phyloP scores from a whole-genome alignment of 345 rosid species.

The Lagerstroemia speciosa region DNA sequence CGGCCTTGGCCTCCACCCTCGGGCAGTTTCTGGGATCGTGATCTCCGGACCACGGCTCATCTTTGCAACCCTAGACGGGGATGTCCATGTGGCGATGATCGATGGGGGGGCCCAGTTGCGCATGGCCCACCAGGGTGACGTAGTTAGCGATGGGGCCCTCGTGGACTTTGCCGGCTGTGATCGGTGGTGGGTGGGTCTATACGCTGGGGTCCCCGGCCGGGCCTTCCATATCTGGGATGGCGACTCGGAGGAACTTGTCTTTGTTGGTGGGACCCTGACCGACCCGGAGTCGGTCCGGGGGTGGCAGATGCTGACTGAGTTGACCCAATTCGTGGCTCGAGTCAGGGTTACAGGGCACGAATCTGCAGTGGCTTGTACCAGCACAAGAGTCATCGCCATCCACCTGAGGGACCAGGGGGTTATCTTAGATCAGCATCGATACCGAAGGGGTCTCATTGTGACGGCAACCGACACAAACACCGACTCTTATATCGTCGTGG shows the following conservation, averaged over 20 bases:
- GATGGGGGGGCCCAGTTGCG: slow-evolving; percentile 29
- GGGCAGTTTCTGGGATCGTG: slow-evolving; percentile 69
- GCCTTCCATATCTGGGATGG: slow-evolving; percentile 77
- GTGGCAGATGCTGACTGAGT: slow-evolving; percentile 63
- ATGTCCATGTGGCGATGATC: slow-evolving; percentile 55
- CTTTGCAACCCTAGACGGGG: slow-evolving; percentile 73
- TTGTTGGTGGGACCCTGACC: slow-evolving; percentile 51
- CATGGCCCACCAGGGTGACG: slow-evolving; percentile 44
- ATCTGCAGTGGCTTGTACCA: slow-evolving; percentile 66
- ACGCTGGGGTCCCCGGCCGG: slow-evolving; percentile 66
- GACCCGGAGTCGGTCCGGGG: slow-evolving; percentile 65
- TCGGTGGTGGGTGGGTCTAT: slow-evolving; percentile 90
- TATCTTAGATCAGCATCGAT: slow-evolving; percentile 25
- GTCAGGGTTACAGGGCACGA: slow-evolving; percentile 44
- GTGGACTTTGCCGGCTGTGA: slow-evolving; percentile 72
- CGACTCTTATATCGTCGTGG: slow-evolving; percentile 47
- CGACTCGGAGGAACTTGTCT: slow-evolving; percentile 32
- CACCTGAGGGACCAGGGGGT: slow-evolving; percentile 50
- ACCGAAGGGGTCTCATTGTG: slow-evolving; percentile 33
- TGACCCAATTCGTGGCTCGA: slow-evolving; percentile 57
- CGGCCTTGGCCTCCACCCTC: slow-evolving; percentile 61
- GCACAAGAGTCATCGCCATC: slow-evolving; percentile 32
- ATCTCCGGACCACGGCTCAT: slow-evolving; percentile 30
- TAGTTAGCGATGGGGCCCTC: slow-evolving; percentile 59
- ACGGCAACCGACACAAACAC: slow-evolving; percentile 37